phyloP scores from a whole-genome alignment of 2,329 filamentous ascomycete species.

The Exophiala sideris region DNA sequence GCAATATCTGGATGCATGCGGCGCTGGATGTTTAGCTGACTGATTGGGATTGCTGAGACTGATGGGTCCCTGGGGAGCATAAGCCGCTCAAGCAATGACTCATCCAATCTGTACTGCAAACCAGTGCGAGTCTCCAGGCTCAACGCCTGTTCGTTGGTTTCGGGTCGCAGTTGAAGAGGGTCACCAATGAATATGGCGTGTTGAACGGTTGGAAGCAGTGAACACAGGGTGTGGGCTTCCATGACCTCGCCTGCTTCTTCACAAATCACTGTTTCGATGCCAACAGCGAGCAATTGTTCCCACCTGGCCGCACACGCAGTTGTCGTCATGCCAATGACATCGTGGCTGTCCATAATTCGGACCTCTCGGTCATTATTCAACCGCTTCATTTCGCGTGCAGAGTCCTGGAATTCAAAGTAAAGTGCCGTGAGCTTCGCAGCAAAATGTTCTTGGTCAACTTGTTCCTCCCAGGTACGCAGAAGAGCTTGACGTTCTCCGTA shows the following conservation, averaged over 20 bases:
- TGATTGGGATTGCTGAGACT: slow-evolving; percentile 23
- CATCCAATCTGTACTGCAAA: slow-evolving; percentile 53
- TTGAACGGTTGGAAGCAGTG: slow-evolving; percentile 58
- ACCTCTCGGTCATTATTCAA: slow-evolving; percentile 24
- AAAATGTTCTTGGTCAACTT: slow-evolving; percentile 19
- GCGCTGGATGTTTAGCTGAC: slow-evolving; percentile 30
- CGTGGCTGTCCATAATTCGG: slow-evolving; percentile 24
- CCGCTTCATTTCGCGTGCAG: slow-evolving; percentile 22
- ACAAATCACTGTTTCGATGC: slow-evolving; percentile 51
- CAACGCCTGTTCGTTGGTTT: slow-evolving; percentile 41
- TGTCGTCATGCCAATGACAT: slow-evolving; percentile 34
- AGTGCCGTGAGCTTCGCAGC: slow-evolving; percentile 10
- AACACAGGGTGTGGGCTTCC: slow-evolving; percentile 59
- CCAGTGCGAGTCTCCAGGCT: slow-evolving; percentile 51
- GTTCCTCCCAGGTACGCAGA: slow-evolving; percentile 20
- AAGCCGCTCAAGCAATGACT: slow-evolving; percentile 61
- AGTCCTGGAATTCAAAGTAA: slow-evolving; percentile 10
- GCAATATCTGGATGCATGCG: slow-evolving; percentile 35
- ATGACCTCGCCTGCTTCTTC: slow-evolving; percentile 69
- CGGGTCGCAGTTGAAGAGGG: slow-evolving; percentile 32
- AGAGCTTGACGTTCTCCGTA: slow-evolving; percentile 17
- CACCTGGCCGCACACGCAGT: slow-evolving; percentile 31
- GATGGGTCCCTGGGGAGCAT: slow-evolving; percentile 26
- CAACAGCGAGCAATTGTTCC: slow-evolving; percentile 27
- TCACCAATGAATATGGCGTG: slow-evolving; percentile 54